Conservation (phyloP, 1,284 basidiomycete genomes). For the Ceratobasidium sp. region DNA sequence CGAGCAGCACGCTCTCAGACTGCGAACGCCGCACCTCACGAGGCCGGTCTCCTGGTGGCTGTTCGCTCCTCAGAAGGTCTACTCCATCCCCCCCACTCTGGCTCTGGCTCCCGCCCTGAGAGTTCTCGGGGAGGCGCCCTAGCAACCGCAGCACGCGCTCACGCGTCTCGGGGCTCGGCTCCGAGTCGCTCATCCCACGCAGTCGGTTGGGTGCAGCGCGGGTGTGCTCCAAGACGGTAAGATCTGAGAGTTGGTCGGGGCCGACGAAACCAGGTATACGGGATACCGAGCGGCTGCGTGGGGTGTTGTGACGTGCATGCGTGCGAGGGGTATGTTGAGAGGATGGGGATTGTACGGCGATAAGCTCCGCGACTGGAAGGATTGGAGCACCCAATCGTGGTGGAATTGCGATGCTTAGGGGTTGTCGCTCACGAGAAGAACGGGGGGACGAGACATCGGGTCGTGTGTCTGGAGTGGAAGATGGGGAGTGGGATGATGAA, state of each 20-base stretch:
- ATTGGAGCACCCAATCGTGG: slow-evolving; percentile 35
- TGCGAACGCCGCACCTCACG: slow-evolving; percentile 27
- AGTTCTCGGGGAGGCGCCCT: slow-evolving; percentile 30
- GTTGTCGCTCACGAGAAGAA: slow-evolving; percentile 9
- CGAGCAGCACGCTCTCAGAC: slow-evolving; percentile 17
- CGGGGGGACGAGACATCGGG: slow-evolving; percentile 1
- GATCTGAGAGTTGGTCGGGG: slow-evolving; percentile 29
- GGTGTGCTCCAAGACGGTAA: not conserved
- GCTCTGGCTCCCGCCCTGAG: not conserved
- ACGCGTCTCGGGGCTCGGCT: slow-evolving; percentile 32
- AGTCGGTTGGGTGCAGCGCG: not conserved
- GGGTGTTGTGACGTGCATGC: not conserved
- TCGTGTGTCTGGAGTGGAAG: not conserved
- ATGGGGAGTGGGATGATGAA: not conserved
- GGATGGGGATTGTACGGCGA: slow-evolving; percentile 20
- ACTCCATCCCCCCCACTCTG: not conserved
- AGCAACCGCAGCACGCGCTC: slow-evolving; percentile 37
- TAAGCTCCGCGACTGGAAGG: slow-evolving; percentile 26
- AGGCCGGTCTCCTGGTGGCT: not conserved
- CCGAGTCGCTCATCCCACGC: not conserved
- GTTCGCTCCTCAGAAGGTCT: not conserved
- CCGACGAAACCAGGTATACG: slow-evolving; percentile 22
- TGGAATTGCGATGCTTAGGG: slow-evolving; percentile 27
- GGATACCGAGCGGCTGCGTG: slow-evolving; percentile 6
- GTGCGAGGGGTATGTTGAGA: not conserved